Evolutionary conservation across 805 yeast species (phyloP), one percentile per base, ranked within the genome.

Genomic region (Zygoascus flipseniorum): DNA sequence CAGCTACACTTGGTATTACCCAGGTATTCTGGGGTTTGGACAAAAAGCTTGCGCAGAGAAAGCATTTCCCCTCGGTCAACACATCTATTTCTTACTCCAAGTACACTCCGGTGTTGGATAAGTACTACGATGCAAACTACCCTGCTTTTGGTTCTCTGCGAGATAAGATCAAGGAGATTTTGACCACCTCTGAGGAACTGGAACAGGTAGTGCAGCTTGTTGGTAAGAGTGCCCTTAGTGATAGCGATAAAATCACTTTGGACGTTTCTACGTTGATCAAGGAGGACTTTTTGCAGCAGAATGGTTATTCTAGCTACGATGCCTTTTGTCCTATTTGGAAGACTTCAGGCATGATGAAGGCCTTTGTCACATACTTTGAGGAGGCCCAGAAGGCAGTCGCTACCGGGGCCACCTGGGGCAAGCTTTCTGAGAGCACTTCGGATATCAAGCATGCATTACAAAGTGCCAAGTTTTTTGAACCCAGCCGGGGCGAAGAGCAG

Each of bases 1-100:
- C 98, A 19, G 82, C 99, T 8, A 93, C 99, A 37, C 81, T 93
- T 67, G 98, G 97, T 86, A 93, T 93, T 64, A 93, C 99, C n/a
- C 99, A 93, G 77, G 99, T 93, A 51, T 93, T 93, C 77, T 93
- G 99, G 99, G 99, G 99, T 75, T 81, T 93, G 73, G 99, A 93
- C 76, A 93, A 93, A 76, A 93, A 92, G 74, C 81, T 93, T 67
- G 99, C 99, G 23, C 99, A 93, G 79, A 90, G 99, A 80, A 93
- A 93, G 76, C 99, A 93, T 77, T 93, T 93, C 88, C 99, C 99
- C 64, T 92, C 98, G 37, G 87, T 93, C 69, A 93, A 93, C 76
- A 93, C 99, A 13, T 80, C 95, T 10, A 90, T 88, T 26, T 93
- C 99, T 19, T 93, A 93, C 76, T 93, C 99, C 63, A 93, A 93